Base-by-base conservation (phyloP, 2,329 filamentous ascomycete genomes). In the Diaporthe aspalathi region DNA sequence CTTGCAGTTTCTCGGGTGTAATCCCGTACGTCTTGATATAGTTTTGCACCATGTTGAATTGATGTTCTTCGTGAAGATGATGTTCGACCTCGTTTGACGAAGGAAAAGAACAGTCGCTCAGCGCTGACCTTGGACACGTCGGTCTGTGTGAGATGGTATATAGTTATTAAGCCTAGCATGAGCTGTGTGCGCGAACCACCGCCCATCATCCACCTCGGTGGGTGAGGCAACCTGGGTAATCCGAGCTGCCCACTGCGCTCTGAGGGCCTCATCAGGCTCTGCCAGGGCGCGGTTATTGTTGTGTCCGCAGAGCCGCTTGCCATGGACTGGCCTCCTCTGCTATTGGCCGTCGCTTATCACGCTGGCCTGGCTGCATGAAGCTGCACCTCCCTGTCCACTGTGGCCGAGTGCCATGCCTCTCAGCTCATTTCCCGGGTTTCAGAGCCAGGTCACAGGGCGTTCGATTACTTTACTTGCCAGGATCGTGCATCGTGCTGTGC, bases 231-330 rank as follows among this genome's bases (percentile, higher is more conserved):
- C 53, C 35, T 17, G 35, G 11, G n/a, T 5, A 17, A 9, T 11
- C 35, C 4, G 0, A 32, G 32, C 32, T 57, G n/a, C 14, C 16
- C n/a, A 40, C 32, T 57, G 20, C 7, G 32, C n/a, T 40, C 53
- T 38, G n/a, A 32, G n/a, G 17, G 5, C 8, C 11, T 7, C 12
- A 3, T 40, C 53, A 40, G 35, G n/a, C 35, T 57, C n/a, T 6
- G 24, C n/a, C 12, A 27, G 32, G 22, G 7, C 5, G 12, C 22
- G 54, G 35, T 6, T 11, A 27, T 20, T 57, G 35, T 40, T 12
- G 22, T 20, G 54, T 35, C 54, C 54, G 54, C 54, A 57, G 54
- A 57, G 54, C 54, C 54, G 35, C 54, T 40, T 43, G 17, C 20
- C 20, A 22, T 57, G 54, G 54, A n/a, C 35, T 24, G 54, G 35